Evolutionary conservation across 768 basidiomycete species (phyloP).

Genomic region (Pseudohyphozyma bogoriensis): DNA sequence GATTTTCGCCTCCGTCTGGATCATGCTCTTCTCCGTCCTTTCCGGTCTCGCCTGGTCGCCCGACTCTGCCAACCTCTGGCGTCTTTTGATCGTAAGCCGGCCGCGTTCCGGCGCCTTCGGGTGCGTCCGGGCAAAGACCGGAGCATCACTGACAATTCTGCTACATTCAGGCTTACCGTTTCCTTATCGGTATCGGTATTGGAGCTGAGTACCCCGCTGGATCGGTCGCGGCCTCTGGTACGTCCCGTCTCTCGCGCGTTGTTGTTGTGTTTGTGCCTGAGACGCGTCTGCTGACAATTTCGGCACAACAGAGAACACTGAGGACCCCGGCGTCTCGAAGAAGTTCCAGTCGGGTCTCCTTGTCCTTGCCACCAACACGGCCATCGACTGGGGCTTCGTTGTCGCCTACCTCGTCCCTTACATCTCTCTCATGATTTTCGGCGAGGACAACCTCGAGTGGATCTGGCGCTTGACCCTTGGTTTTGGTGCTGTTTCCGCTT

Average conservation of each 20-base stretch:
- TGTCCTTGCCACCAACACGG: conserved; percentile 70
- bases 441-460: conserved; percentile 22
- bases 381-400: conserved; percentile 31
- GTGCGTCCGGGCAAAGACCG: too few species aligned
- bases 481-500: conserved; percentile 16
- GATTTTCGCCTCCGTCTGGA: conserved; percentile 39
- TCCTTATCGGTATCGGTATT: conserved; percentile 77
- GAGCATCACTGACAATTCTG: too few species aligned
- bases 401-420: conserved; percentile 20
- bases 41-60: conserved; percentile 55
- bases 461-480: conserved; percentile 31
- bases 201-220: conserved; percentile 50
- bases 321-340: conserved; percentile 66
- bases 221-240: too few species aligned
- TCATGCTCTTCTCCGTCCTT: conserved; percentile 26
- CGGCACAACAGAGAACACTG: conserved; percentile 48
- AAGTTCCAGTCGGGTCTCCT: conserved; percentile 78
- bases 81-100: conserved; percentile 64
- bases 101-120: too few species aligned
- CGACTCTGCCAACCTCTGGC: conserved; percentile 62
- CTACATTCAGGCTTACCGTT: conserved; percentile 77
- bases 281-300: too few species aligned
- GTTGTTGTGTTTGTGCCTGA: too few species aligned
- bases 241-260: too few species aligned
- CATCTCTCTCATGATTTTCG: conserved; percentile 26